A percentile compares a stretch with the other conserved stretches of the same genome.
These are phyloP conservation scores for Micractinium sp. DNA, from an alignment of 139 green algal genomes.

Conservation along the genomic window DNA sequence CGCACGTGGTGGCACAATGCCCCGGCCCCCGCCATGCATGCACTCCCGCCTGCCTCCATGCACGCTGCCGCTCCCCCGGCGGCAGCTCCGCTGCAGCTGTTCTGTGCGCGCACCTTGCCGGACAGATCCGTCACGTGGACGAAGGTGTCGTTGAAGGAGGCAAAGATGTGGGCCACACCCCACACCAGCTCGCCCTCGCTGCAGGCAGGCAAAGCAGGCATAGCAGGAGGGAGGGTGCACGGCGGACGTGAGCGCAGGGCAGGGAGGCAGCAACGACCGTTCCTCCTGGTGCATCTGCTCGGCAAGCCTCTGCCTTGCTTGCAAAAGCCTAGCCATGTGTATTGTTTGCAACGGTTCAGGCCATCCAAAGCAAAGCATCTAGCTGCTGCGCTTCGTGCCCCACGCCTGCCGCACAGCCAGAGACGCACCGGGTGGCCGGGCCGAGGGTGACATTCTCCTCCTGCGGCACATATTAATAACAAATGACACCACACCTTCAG, in stretches of 20 bases:
- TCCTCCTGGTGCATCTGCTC: too few species aligned
- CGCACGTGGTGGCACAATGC: too few species aligned
- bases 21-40: too few species aligned
- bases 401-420: background rate
- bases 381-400: background rate
- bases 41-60: too few species aligned
- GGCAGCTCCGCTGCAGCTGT: background rate
- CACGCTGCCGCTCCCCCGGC: too few species aligned
- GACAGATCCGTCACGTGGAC: conserved; percentile 99
- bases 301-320: too few species aligned
- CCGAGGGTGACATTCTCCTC: conserved; percentile 83
- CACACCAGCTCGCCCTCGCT: conserved; percentile 98
- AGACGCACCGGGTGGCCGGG: conserved; percentile 51
- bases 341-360: background rate
- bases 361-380: too few species aligned
- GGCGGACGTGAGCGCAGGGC: background rate
- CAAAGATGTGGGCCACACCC: conserved; percentile 99
- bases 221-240: background rate
- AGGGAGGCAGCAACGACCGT: background rate
- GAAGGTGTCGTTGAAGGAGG: conserved; percentile 99
- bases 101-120: conserved; percentile 67
- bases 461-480: background rate
- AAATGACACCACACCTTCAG: too few species aligned
- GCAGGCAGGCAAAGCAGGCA: conserved; percentile 36
- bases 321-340: too few species aligned